Evolutionary conservation across 108 stramenopile species (phyloP).

Genomic region (Conticribra weissflogii): DNA sequence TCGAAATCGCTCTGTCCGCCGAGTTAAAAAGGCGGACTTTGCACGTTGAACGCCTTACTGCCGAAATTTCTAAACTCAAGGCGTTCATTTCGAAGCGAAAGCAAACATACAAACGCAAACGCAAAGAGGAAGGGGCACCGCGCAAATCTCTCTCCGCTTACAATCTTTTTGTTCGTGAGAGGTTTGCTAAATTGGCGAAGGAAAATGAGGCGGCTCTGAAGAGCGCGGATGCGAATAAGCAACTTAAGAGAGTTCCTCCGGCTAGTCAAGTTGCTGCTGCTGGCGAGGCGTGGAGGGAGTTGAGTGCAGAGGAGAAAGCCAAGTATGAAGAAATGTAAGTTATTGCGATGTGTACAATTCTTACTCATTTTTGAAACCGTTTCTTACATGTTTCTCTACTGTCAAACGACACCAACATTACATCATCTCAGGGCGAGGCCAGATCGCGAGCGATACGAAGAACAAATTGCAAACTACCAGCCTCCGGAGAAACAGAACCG

Average conservation of each 20-base stretch:
- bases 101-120: conserved; percentile 85
- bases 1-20: conserved; percentile 59
- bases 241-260: conserved; percentile 74
- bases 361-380: background rate
- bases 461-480: conserved; percentile 80
- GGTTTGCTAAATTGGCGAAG: conserved; percentile 73
- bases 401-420: background rate
- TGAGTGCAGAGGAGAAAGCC: conserved; percentile 68
- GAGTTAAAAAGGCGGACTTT: conserved; percentile 48
- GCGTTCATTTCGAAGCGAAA: conserved; percentile 75
- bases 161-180: conserved; percentile 83
- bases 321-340: conserved; percentile 73
- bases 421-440: conserved; percentile 51
- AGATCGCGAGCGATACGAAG: conserved; percentile 76
- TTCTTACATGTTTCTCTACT: too few relatives aligned
- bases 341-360: background rate
- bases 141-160: conserved; percentile 77
- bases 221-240: conserved; percentile 59
- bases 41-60: conserved; percentile 54
- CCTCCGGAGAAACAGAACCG: conserved; percentile 77
- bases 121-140: conserved; percentile 78
- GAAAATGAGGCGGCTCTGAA: conserved; percentile 78
- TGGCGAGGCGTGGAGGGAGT: conserved; percentile 73
- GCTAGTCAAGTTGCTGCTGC: conserved; percentile 70
- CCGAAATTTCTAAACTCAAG: conserved; percentile 71